Conservation (phyloP, 23 red algal genomes). For the Agarophyton chilense region DNA sequence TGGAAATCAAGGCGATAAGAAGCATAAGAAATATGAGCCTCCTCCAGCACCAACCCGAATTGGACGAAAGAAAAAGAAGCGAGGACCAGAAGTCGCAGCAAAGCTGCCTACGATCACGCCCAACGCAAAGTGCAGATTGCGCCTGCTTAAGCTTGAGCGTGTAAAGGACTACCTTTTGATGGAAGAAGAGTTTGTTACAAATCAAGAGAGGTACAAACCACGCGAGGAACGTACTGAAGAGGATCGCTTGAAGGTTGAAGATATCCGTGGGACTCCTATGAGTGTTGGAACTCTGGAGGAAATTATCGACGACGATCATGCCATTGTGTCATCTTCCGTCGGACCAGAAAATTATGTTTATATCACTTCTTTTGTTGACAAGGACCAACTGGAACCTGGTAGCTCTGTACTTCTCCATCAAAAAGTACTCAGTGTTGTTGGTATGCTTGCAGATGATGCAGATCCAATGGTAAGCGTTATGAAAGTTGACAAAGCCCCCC, state of each 20-base stretch:
- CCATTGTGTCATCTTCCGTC: slow-evolving; percentile 95
- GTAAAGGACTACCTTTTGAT: slow-evolving; percentile 99
- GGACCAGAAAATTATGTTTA: slow-evolving; percentile 99
- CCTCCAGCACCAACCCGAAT: slow-evolving; percentile 84
- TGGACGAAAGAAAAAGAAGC: slow-evolving; percentile 83
- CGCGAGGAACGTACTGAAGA: slow-evolving; percentile 92
- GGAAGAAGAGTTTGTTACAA: slow-evolving; percentile 97
- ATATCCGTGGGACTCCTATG: slow-evolving; percentile 98
- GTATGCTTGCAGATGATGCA: slow-evolving; percentile 95
- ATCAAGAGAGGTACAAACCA: slow-evolving; percentile 87
- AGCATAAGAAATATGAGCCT: slow-evolving; percentile 96
- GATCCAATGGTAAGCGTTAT: slow-evolving; percentile 99
- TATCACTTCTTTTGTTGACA: slow-evolving; percentile 99
- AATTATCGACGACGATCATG: slow-evolving; percentile 99
- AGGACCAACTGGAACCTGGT: slow-evolving; percentile 94
- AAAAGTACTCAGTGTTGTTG: slow-evolving; percentile 96
- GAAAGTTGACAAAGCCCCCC: slow-evolving; percentile 99
- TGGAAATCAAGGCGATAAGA: slow-evolving; percentile 74
- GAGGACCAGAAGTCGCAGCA: slow-evolving; percentile 78
- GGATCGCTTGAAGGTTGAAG: slow-evolving; percentile 95
- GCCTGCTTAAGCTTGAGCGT: slow-evolving; percentile 90
- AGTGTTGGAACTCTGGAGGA: slow-evolving; percentile 98
- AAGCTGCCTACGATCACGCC: slow-evolving; percentile 91
- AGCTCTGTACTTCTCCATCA: slow-evolving; percentile 97
- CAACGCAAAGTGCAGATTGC: slow-evolving; percentile 84